phyloP scores from a whole-genome alignment of 345 rosid genomes.

The Populus davidiana region DNA sequence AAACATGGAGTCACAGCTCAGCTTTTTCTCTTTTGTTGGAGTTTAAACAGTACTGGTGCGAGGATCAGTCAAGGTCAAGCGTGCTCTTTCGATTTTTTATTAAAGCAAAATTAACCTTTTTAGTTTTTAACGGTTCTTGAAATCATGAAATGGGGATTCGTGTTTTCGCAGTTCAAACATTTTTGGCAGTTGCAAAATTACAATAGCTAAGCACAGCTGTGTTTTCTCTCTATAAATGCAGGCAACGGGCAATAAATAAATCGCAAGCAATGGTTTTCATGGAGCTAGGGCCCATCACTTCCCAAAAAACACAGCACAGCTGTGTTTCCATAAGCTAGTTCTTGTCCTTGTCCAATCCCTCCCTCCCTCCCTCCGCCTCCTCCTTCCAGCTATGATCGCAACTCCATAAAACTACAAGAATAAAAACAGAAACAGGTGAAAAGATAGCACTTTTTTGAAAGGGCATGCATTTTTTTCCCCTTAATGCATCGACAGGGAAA shows the following conservation, averaged over 20 bases:
- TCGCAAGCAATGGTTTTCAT: too few species aligned
- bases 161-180: neutral
- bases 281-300: neutral
- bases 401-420: neutral
- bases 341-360: neutral
- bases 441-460: neutral
- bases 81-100: neutral
- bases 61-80: neutral
- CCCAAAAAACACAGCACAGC: neutral
- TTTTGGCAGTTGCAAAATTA: neutral
- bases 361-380: neutral
- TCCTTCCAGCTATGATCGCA: neutral
- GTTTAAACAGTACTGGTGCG: too few species aligned
- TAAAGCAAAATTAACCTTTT: neutral
- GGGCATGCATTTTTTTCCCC: too few species aligned
- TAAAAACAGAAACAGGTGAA: slow-evolving; percentile 7
- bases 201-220: too few species aligned
- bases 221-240: too few species aligned
- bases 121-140: neutral
- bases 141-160: too few species aligned
- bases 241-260: too few species aligned
- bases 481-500: too few species aligned
- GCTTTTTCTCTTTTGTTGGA: too few species aligned
- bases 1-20: too few species aligned
- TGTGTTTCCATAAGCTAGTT: neutral